Evolutionary conservation across 495 filamentous ascomycete species (phyloP).

Genomic region (Astrothelium subdiscretum): DNA sequence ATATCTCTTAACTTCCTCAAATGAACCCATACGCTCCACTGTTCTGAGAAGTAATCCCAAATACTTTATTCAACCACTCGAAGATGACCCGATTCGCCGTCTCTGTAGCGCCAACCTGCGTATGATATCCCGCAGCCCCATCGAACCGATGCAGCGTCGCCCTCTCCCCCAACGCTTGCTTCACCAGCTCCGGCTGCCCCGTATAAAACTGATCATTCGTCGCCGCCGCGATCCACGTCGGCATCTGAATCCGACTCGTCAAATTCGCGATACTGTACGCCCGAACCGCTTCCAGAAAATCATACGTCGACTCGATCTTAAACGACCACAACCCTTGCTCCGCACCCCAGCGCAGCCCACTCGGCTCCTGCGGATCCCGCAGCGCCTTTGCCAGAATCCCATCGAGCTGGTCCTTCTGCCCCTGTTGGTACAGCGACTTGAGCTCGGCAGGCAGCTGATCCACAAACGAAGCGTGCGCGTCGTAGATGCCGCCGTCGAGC

Average conservation of each 20-base stretch:
- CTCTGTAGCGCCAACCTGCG: constrained; percentile 13
- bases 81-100: background rate
- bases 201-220: constrained; percentile 27
- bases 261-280: constrained; percentile 18
- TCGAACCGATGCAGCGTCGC: constrained; percentile 4
- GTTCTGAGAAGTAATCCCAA: background rate
- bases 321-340: constrained; percentile 35
- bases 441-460: background rate
- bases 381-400: constrained; percentile 14
- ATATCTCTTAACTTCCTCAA: background rate
- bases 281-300: constrained; percentile 18
- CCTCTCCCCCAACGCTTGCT: constrained; percentile 3
- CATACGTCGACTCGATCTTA: constrained; percentile 22
- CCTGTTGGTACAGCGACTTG: constrained; percentile 1
- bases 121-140: constrained; percentile 8
- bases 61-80: background rate
- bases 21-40: background rate
- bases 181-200: constrained; percentile 25
- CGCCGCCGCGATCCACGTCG: constrained; percentile 28
- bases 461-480: constrained; percentile 12
- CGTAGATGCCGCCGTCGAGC: constrained; percentile 29
- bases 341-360: constrained; percentile 23
- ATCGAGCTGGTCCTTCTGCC: constrained; percentile 26
- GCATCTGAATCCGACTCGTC: constrained; percentile 20
- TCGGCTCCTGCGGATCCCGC: constrained; percentile 6